Conservation (phyloP, 139 green algal species). For the Yamagishiella unicocca region DNA sequence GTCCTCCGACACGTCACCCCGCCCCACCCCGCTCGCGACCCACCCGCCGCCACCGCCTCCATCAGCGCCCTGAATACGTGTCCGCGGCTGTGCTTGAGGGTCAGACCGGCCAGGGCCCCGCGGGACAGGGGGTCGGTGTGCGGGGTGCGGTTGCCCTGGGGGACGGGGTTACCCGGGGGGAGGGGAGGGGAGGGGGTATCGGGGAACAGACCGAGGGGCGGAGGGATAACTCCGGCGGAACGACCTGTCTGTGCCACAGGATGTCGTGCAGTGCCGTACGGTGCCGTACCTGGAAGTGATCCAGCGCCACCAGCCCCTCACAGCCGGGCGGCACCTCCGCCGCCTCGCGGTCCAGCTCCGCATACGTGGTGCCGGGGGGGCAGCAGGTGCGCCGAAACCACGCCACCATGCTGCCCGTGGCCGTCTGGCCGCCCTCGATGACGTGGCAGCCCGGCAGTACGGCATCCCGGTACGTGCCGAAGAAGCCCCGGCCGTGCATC, state of each 20-base stretch:
- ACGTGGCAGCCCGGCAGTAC: constrained; percentile 78
- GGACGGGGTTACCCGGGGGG: neutral
- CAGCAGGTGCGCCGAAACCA: constrained; percentile 64
- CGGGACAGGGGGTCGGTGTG: constrained; percentile 83
- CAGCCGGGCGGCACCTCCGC: constrained; percentile 71
- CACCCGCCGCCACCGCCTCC: constrained; percentile 70
- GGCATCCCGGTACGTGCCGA: constrained; percentile 78
- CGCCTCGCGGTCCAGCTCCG: constrained; percentile 73
- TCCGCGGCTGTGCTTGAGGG: constrained; percentile 75
- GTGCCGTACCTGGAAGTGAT: constrained; percentile 83
- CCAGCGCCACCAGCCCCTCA: constrained; percentile 80
- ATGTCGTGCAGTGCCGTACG: neutral
- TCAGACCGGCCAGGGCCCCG: constrained; percentile 81
- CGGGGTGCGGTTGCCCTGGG: constrained; percentile 85
- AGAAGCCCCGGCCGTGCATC: constrained; percentile 79
- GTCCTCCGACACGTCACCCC: neutral
- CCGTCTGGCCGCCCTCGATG: constrained; percentile 88
- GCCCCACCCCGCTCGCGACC: neutral
- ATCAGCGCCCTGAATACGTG: constrained; percentile 82
- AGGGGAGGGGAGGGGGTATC: neutral
- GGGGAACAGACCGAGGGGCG: neutral
- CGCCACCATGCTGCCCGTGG: constrained; percentile 73
- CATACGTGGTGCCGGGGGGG: constrained; percentile 62
- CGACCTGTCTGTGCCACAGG: neutral
- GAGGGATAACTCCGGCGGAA: neutral